Conservation (phyloP, 75 land plant genomes). For the Cryptomeria japonica region DNA sequence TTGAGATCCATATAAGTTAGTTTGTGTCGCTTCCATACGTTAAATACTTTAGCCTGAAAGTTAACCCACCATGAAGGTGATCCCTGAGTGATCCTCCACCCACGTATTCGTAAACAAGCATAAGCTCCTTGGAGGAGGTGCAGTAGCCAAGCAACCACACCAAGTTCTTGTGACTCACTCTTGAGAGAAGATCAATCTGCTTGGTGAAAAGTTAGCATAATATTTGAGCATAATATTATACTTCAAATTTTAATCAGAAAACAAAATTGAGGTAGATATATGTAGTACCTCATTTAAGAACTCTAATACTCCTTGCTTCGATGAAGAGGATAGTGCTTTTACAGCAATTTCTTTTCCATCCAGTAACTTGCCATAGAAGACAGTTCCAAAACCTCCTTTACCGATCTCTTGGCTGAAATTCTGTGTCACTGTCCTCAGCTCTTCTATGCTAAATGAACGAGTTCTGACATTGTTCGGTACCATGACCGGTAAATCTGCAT, state of each 20-base stretch:
- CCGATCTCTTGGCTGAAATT: no score
- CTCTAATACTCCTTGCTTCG: constrained; percentile 32
- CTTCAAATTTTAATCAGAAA: neutral
- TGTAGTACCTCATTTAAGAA: constrained; percentile 34
- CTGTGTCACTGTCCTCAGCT: no score
- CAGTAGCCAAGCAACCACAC: constrained; percentile 70
- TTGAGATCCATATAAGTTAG: neutral
- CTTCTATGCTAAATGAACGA: no score
- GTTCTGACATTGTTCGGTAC: no score
- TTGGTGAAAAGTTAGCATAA: neutral
- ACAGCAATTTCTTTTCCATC: constrained; percentile 37
- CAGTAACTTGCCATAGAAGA: constrained; percentile 13
- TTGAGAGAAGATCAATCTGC: constrained; percentile 60
- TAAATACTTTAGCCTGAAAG: no score
- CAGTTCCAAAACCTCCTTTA: no score
- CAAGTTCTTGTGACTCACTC: constrained; percentile 66
- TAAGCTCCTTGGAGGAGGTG: constrained; percentile 32
- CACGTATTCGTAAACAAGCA: constrained; percentile 31
- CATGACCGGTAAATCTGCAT: no score
- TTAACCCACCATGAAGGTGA: constrained; percentile 44
- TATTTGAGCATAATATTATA: neutral
- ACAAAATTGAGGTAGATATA: neutral
- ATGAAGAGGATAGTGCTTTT: constrained; percentile 24
- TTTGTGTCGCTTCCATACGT: neutral
- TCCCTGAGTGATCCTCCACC: constrained; percentile 52